phyloP scores from a whole-genome alignment of 2,329 filamentous ascomycete genomes.

The Phialophora tarda region DNA sequence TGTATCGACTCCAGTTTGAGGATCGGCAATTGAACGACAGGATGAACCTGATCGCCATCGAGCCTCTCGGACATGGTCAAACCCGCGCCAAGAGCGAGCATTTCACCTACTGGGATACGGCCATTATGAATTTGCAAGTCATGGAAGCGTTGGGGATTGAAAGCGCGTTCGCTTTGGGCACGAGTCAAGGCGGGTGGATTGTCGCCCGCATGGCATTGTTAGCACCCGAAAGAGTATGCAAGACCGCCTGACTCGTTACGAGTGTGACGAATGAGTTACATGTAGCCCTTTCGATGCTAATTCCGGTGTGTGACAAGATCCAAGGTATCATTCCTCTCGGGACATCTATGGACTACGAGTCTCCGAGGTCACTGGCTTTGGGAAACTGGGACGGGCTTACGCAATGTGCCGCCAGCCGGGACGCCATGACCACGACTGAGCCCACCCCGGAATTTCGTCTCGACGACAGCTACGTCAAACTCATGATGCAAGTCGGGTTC shows the following conservation, averaged over 20 bases:
- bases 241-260: no score
- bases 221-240: slow-evolving; percentile 52
- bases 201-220: slow-evolving; percentile 59
- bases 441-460: slow-evolving; percentile 52
- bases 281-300: neutral
- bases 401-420: slow-evolving; percentile 12
- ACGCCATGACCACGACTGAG: neutral
- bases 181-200: slow-evolving; percentile 61
- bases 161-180: slow-evolving; percentile 50
- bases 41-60: slow-evolving; percentile 59
- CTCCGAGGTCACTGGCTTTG: slow-evolving; percentile 49
- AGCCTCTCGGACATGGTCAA: slow-evolving; percentile 59
- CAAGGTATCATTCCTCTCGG: slow-evolving; percentile 58
- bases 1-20: slow-evolving; percentile 51
- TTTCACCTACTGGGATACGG: slow-evolving; percentile 63
- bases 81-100: slow-evolving; percentile 51
- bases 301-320: slow-evolving; percentile 46
- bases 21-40: slow-evolving; percentile 44
- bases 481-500: slow-evolving; percentile 56
- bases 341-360: slow-evolving; percentile 60
- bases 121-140: slow-evolving; percentile 51
- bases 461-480: slow-evolving; percentile 51
- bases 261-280: no score
- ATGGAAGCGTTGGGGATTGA: slow-evolving; percentile 38
- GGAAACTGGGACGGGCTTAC: slow-evolving; percentile 56